Base-by-base conservation (phyloP, 768 basidiomycete genomes). In the Termitomyces sp. region DNA sequence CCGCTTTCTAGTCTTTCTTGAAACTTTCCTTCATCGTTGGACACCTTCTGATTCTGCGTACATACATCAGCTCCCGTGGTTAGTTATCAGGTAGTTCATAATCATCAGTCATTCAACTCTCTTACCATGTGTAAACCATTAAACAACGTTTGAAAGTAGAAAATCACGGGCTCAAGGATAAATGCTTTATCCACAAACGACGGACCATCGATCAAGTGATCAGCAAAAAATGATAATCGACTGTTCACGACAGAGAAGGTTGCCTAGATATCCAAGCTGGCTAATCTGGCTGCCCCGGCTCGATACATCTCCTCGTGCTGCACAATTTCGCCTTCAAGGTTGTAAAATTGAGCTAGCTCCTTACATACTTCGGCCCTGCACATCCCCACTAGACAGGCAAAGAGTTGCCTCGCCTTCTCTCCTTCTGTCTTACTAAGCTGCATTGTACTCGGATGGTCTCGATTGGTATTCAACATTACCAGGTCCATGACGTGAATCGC, bases 391-490 rank as follows among this genome's bases (percentile, higher is more conserved):
- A 63, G 43, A 30, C 51, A 60, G 13, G 62, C 62, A 50, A 63
- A 63, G 10, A 60, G 54, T n/a, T 63, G 53, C 43, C 62, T 63
- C 14, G 59, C 62, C 28, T 58, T 57, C 10, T 61, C 59, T 4
- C 62, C 59, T 26, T 58, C 56, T 38, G 47, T 59, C 20, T 13
- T 12, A 40, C 52, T 41, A 26, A 63, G 62, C 20, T 60, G 47
- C 62, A 61, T 61, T 14, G 59, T 63, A 47, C 59, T 63, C 4
- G 62, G 62, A 35, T 63, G 62, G 44, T 63, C 62, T 10, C 62
- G 62, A 43, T 63, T 63, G 30, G 57, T 30, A 35, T 63, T 63
- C 32, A 63, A 33, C 62, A 63, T 63, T 28, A 63, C 59, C 57
- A 63, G 35, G 26, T 63, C 62, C 57, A 63, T 63, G 18, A 63